phyloP scores from a whole-genome alignment of 2,329 filamentous ascomycete genomes.

The Magnaporthiopsis poae region DNA sequence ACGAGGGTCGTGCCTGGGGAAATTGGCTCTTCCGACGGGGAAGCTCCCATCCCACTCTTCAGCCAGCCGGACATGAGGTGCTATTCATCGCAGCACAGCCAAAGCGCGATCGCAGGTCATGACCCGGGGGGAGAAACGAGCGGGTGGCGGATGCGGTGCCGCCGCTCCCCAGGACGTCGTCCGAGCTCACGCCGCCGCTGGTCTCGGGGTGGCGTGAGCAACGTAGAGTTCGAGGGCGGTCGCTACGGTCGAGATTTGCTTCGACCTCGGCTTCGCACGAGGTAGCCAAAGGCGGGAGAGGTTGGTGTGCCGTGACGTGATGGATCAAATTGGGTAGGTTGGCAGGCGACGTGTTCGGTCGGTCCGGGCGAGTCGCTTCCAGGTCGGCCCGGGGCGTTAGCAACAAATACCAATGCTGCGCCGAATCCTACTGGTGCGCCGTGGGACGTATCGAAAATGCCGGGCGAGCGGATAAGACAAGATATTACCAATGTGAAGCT shows the following conservation, averaged over 20 bases:
- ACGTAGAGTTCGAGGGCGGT: not conserved
- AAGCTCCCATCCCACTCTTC: conserved; percentile 12
- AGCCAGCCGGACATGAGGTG: conserved; percentile 15
- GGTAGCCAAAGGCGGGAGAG: not conserved
- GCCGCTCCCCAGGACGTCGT: not conserved
- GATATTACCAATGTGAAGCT: not conserved
- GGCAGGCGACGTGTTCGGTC: not conserved
- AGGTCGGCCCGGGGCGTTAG: not conserved
- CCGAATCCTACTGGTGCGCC: too few relatives aligned
- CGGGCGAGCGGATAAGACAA: not conserved
- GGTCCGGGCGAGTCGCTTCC: not conserved
- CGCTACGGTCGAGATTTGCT: not conserved
- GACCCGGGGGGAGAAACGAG: conserved; percentile 2
- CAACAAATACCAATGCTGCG: not conserved
- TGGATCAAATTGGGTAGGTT: not conserved
- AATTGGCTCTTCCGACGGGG: conserved; percentile 4
- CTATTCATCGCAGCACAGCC: conserved; percentile 11
- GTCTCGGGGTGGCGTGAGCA: not conserved
- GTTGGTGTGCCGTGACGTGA: not conserved
- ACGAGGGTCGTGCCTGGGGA: not conserved
- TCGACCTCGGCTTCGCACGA: not conserved
- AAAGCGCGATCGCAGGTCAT: conserved; percentile 3
- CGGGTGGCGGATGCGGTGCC: conserved; percentile 4
- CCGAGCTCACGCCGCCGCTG: not conserved
- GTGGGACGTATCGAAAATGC: not conserved